Evolutionary conservation across 1,284 basidiomycete genomes (phyloP).

Genomic region (Boletus sp.): DNA sequence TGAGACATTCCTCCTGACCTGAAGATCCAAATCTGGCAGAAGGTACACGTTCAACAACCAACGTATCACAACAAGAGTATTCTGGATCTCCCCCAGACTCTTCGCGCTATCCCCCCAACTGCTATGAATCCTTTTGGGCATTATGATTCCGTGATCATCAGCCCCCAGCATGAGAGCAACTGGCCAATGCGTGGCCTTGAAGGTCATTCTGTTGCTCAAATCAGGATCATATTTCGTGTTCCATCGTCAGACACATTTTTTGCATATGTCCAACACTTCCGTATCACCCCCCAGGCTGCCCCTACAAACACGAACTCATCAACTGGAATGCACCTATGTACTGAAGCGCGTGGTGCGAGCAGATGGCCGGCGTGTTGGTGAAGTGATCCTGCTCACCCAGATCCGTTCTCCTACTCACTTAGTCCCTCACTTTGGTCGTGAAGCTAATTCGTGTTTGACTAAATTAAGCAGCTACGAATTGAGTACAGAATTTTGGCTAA

Average conservation of each 20-base stretch:
- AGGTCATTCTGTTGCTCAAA: not conserved
- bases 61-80: no score
- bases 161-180: not conserved
- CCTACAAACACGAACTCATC: not conserved
- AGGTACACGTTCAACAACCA: no score
- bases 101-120: not conserved
- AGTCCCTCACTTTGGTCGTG: not conserved
- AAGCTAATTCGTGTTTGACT: not conserved
- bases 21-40: no score
- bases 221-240: not conserved
- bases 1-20: no score
- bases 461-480: slow-evolving; percentile 4
- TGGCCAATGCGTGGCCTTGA: not conserved
- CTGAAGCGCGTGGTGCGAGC: not conserved
- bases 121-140: not conserved
- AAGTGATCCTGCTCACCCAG: not conserved
- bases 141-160: not conserved
- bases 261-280: not conserved
- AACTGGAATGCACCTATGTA: not conserved
- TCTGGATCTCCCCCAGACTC: no score
- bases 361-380: not conserved
- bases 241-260: not conserved
- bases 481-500: slow-evolving; percentile 8
- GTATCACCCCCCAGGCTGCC: not conserved
- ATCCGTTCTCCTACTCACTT: not conserved